Evolutionary conservation across 441 rosid species (phyloP).

Genomic region (Rhodomyrtus psidioides): DNA sequence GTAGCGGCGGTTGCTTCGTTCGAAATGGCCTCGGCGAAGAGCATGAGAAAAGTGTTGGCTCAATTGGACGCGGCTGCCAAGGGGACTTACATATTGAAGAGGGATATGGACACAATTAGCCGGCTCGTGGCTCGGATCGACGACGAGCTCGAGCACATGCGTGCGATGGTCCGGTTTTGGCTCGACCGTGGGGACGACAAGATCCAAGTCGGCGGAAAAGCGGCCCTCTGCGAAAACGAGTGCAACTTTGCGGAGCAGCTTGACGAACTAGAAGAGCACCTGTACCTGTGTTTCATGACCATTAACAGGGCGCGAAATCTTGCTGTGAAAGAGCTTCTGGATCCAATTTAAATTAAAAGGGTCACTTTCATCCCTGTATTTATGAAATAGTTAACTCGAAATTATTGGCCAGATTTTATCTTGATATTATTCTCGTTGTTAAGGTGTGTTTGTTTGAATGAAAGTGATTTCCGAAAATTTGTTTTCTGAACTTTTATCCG

Average conservation of each 20-base stretch:
- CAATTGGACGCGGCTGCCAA: constrained; percentile 61
- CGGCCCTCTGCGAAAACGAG: constrained; percentile 32
- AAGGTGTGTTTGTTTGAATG: too few species aligned
- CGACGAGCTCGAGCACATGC: constrained; percentile 54
- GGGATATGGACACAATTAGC: constrained; percentile 64
- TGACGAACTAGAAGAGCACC: constrained; percentile 72
- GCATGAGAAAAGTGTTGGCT: constrained; percentile 22
- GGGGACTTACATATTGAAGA: constrained; percentile 57
- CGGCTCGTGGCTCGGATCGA: constrained; percentile 47
- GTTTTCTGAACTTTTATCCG: too few species aligned
- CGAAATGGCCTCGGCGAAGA: constrained; percentile 25
- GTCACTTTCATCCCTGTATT: neutral
- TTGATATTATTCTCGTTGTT: neutral
- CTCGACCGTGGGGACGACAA: constrained; percentile 33
- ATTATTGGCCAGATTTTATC: neutral
- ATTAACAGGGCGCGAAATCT: constrained; percentile 62
- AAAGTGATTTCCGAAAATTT: too few species aligned
- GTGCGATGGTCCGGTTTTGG: constrained; percentile 42
- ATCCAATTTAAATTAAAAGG: constrained; percentile 15
- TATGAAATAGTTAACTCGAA: neutral
- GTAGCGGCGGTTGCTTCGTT: constrained; percentile 21
- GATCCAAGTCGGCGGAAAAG: constrained; percentile 35
- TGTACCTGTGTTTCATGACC: constrained; percentile 73
- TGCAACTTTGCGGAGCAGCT: constrained; percentile 44
- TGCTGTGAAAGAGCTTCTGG: constrained; percentile 36